Evolutionary conservation across 352 stramenopile genomes (phyloP).

Genomic region (Phytophthora melonis): DNA sequence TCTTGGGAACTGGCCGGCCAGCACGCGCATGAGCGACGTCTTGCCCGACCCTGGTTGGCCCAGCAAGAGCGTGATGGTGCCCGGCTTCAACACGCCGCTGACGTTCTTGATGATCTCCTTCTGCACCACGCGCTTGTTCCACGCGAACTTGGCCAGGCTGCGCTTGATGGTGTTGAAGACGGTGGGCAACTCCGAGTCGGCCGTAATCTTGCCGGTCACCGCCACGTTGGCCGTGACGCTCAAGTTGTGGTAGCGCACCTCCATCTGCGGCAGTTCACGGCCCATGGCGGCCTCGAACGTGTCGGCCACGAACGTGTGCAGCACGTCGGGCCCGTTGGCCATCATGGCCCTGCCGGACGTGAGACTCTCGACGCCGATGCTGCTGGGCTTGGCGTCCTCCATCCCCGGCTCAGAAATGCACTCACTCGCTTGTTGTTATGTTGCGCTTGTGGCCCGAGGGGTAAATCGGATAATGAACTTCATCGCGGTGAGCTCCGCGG

Average conservation of each 20-base stretch:
- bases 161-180: conserved; percentile 40
- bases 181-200: conserved; percentile 49
- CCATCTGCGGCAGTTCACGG: conserved; percentile 59
- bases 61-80: conserved; percentile 44
- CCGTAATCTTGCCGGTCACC: conserved; percentile 30
- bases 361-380: not conserved
- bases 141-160: conserved; percentile 28
- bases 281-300: conserved; percentile 52
- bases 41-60: conserved; percentile 42
- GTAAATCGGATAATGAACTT: not conserved
- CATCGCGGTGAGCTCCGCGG: not conserved
- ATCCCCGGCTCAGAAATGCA: not conserved
- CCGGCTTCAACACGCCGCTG: conserved; percentile 51
- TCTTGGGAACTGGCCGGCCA: conserved; percentile 41
- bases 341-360: conserved; percentile 42
- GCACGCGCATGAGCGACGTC: conserved; percentile 43
- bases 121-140: conserved; percentile 41
- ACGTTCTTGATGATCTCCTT: conserved; percentile 48
- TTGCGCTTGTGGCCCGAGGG: not conserved
- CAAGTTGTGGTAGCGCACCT: conserved; percentile 65
- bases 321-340: conserved; percentile 41
- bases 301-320: conserved; percentile 48
- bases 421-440: not conserved
- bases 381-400: not conserved
- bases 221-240: conserved; percentile 45